Conservation (phyloP, 208 protist species). For the Crithidia brevicula region DNA sequence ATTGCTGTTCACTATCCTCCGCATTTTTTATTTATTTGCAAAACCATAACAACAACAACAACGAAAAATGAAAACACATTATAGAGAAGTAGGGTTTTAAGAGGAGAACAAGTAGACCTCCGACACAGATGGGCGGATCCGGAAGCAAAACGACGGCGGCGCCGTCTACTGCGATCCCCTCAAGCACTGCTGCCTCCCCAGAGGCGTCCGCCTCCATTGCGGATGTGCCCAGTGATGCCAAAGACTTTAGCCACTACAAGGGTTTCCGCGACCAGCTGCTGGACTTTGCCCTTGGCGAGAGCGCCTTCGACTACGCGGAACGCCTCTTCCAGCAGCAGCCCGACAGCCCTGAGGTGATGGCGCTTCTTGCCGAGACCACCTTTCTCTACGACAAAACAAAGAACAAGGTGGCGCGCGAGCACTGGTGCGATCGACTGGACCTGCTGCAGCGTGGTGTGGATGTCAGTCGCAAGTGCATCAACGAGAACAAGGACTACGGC, state of each 20-base stretch:
- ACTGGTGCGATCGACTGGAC: slow-evolving; percentile 87
- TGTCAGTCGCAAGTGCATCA: slow-evolving; percentile 89
- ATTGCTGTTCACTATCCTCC: too few species aligned
- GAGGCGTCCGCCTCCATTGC: neutral
- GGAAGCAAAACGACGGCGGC: slow-evolving; percentile 15
- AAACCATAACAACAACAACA: too few species aligned
- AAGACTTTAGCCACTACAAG: slow-evolving; percentile 48
- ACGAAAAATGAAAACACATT: too few species aligned
- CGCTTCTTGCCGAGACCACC: slow-evolving; percentile 79
- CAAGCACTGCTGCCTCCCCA: neutral
- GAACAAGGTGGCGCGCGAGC: slow-evolving; percentile 76
- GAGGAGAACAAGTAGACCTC: too few species aligned
- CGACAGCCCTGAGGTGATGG: slow-evolving; percentile 82
- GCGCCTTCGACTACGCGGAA: slow-evolving; percentile 82
- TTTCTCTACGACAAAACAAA: slow-evolving; percentile 84
- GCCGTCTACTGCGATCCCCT: neutral
- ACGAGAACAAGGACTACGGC: slow-evolving; percentile 81
- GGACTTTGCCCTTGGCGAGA: slow-evolving; percentile 75
- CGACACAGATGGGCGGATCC: slow-evolving; percentile 16
- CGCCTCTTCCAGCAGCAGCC: slow-evolving; percentile 65
- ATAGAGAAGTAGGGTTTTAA: too few species aligned
- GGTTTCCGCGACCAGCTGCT: slow-evolving; percentile 82
- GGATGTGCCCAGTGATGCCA: neutral
- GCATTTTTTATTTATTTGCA: too few species aligned
- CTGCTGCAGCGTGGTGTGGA: slow-evolving; percentile 86